phyloP scores from a whole-genome alignment of 352 stramenopile species.

The Phytophthora hibernalis region DNA sequence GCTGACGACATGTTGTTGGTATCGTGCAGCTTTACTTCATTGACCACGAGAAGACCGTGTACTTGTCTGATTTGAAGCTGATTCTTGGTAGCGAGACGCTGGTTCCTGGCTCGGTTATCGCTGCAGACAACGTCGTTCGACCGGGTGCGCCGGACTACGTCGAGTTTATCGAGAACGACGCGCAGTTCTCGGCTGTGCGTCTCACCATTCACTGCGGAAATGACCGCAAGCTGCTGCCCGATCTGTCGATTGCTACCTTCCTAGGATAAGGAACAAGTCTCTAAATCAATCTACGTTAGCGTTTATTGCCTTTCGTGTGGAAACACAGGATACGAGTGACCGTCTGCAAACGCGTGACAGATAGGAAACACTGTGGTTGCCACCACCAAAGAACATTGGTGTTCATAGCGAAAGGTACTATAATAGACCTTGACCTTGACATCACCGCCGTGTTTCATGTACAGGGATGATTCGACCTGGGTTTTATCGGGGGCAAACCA shows the following conservation, averaged over 20 bases:
- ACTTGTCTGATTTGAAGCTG: constrained; percentile 54
- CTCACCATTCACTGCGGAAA: constrained; percentile 27
- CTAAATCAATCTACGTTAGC: not conserved
- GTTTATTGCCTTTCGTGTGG: not conserved
- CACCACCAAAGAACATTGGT: no score
- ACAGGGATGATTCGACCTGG: no score
- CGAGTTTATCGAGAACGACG: constrained; percentile 46
- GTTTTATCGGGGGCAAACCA: no score
- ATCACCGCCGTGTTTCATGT: no score
- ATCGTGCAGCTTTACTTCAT: constrained; percentile 45
- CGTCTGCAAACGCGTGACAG: no score
- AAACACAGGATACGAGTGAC: no score
- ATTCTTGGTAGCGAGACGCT: constrained; percentile 52
- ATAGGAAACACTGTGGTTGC: no score
- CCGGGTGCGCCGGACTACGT: constrained; percentile 55
- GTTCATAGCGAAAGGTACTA: no score
- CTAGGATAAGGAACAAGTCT: constrained; percentile 10
- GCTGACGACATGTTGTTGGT: not conserved
- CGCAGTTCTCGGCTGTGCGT: constrained; percentile 44
- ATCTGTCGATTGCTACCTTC: constrained; percentile 42
- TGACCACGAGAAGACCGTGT: constrained; percentile 58
- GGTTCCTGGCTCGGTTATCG: constrained; percentile 42
- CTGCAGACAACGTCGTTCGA: constrained; percentile 56
- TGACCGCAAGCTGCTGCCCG: constrained; percentile 21
- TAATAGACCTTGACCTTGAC: no score